Evolutionary conservation across 2,329 filamentous ascomycete genomes (phyloP).

Genomic region (Dactylellina drechsleri): DNA sequence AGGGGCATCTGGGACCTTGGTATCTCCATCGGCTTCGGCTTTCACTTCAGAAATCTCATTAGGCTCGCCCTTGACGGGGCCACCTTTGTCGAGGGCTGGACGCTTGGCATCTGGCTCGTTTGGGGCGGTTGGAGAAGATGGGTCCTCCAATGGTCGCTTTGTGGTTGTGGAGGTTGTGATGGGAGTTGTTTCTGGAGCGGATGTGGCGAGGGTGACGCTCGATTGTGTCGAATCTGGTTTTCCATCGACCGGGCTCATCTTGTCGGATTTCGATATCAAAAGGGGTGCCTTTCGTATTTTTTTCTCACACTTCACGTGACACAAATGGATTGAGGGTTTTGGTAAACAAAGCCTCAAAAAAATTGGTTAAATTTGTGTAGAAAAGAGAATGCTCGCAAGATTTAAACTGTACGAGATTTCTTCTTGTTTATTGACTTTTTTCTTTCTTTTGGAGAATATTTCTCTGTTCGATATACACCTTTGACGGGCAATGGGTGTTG

Average conservation of each 20-base stretch:
- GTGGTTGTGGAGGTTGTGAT: conserved; percentile 69
- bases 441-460: conserved; percentile 1
- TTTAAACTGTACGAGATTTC: conserved; percentile 28
- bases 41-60: conserved; percentile 64
- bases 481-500: conserved; percentile 55
- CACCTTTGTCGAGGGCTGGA: conserved; percentile 90
- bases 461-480: conserved; percentile 55
- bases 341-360: conserved; percentile 36
- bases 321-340: conserved; percentile 23
- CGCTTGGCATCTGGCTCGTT: conserved; percentile 98
- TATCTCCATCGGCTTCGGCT: conserved; percentile 72
- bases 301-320: conserved; percentile 54
- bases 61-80: conserved; percentile 69
- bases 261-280: conserved; percentile 39
- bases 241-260: conserved; percentile 62
- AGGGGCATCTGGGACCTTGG: conserved; percentile 71
- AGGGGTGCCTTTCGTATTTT: not conserved
- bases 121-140: conserved; percentile 89
- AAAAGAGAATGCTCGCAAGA: conserved; percentile 35
- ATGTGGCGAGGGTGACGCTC: conserved; percentile 60
- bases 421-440: conserved; percentile 31
- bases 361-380: conserved; percentile 2
- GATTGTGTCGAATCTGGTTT: conserved; percentile 46
- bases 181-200: conserved; percentile 62
- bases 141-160: conserved; percentile 96